Conservation (phyloP, 441 rosid species). For the Geranium incanum region DNA sequence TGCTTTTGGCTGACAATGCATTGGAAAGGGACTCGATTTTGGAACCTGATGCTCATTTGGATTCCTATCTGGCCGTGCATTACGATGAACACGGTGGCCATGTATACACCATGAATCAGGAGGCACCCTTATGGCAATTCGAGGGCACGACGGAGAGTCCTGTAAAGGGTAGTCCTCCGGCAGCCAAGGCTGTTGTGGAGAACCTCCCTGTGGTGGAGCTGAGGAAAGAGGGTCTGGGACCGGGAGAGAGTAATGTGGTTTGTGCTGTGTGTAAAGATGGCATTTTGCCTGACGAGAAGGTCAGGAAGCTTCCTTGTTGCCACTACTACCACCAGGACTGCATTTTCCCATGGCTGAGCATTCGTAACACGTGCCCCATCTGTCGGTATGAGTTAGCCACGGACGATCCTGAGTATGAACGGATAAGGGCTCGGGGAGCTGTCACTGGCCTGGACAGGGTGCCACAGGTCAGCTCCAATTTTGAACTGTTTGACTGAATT, state of each 20-base stretch:
- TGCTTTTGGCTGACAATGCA: slow-evolving; percentile 20
- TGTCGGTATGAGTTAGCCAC: slow-evolving; percentile 27
- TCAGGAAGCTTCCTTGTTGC: slow-evolving; percentile 23
- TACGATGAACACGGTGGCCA: neutral
- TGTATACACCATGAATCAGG: neutral
- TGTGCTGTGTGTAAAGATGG: slow-evolving; percentile 28
- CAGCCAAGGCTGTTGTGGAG: slow-evolving; percentile 20
- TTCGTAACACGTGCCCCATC: slow-evolving; percentile 24
- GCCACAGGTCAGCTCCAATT: slow-evolving; percentile 17
- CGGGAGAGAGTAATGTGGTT: slow-evolving; percentile 15
- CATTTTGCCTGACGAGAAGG: slow-evolving; percentile 18
- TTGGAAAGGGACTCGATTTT: slow-evolving; percentile 15
- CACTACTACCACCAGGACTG: slow-evolving; percentile 27
- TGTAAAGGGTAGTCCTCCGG: slow-evolving; percentile 24
- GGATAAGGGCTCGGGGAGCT: slow-evolving; percentile 11
- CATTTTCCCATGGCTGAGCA: slow-evolving; percentile 25
- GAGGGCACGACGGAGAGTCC: slow-evolving; percentile 10
- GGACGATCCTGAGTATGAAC: slow-evolving; percentile 24
- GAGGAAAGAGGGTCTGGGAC: slow-evolving; percentile 16
- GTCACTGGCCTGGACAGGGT: slow-evolving; percentile 11
- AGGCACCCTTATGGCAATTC: slow-evolving; percentile 18
- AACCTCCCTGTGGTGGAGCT: slow-evolving; percentile 21
- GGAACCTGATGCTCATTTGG: slow-evolving; percentile 6
- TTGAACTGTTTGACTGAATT: slow-evolving; percentile 19
- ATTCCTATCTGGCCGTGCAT: slow-evolving; percentile 11